Percentiles rank a stretch among this genome's conserved stretches.
These are phyloP conservation scores for Fusarium udum DNA, from an alignment of 2,329 filamentous ascomycete species.

Conservation along the genomic window DNA sequence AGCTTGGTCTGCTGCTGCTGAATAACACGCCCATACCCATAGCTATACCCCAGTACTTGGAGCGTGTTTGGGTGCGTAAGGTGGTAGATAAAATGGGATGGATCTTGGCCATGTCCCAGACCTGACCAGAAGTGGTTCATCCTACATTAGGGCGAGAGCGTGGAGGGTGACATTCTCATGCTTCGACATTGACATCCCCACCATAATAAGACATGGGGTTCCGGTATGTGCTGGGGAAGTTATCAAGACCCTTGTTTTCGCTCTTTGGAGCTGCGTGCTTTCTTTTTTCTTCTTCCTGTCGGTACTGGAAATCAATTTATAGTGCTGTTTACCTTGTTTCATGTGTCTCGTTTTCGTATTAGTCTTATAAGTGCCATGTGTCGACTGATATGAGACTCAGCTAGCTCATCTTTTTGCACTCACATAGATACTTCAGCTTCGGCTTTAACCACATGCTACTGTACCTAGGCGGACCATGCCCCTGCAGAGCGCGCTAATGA, in stretches of 20 bases:
- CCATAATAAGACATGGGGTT: constrained; percentile 30
- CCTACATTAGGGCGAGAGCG: constrained; percentile 48
- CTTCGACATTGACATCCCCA: constrained; percentile 38
- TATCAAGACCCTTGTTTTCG: constrained; percentile 38
- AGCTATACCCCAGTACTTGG: constrained; percentile 5
- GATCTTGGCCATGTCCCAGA: constrained; percentile 42
- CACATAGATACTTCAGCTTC: constrained; percentile 6
- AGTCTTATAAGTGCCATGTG: constrained; percentile 8
- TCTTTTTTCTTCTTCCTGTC: not conserved
- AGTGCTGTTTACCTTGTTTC: not conserved
- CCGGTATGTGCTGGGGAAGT: constrained; percentile 35
- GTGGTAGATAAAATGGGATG: constrained; percentile 41
- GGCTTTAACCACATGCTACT: constrained; percentile 18
- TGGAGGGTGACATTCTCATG: constrained; percentile 46
- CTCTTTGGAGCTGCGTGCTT: not conserved
- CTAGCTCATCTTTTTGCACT: not conserved
- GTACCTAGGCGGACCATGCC: not conserved
- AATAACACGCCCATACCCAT: constrained; percentile 14
- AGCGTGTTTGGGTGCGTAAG: constrained; percentile 28
- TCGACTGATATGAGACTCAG: not conserved
- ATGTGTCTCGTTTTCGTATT: not conserved
- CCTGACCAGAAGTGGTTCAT: constrained; percentile 45
- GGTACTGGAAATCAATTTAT: not conserved
- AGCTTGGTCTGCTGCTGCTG: not conserved
- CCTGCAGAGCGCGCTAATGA: constrained; percentile 29